Evolutionary conservation across 148 eudicot species (phyloP), one percentile per base, ranked within the genome.

Genomic region (Cornus kousa): DNA sequence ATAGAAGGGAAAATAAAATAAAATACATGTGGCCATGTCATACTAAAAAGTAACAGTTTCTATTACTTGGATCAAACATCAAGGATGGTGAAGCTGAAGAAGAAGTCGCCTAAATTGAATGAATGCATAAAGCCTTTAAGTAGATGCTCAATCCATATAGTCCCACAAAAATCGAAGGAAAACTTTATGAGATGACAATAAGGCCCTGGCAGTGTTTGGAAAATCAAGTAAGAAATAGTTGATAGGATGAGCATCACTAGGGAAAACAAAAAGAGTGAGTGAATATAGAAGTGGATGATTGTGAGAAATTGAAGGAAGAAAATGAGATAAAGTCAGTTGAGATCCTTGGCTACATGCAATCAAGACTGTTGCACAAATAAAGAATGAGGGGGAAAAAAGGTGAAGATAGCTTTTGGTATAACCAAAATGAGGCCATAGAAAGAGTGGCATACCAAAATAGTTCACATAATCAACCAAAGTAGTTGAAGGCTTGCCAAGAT

Each of bases 401-500:
- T 22, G 7, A 12, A 35, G 4, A 74, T 50, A 62, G 37, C 37
- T 35, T 35, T 2, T 35, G 37, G 37, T 35, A 35, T 35, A 9
- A 31, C 20, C 14, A 20, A 33, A 24, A 12, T 35, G 33, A 62
- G 68, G 33, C n/a, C 70, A 16, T 35, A 65, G 46, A 32, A 57
- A 60, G 55, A 16, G 23, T 1, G 35, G 19, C 13, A 7, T 37
- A 5, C 12, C 7, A 39, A 43, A 24, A 1, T 16, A 65, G 39
- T n/a, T 75, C 55, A 17, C 24, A 22, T 40, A 35, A 11, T 31
- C 19, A 75, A 22, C 37, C 60, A 35, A 14, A 64, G 39, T 65
- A 75, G 78, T 32, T 46, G 17, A 76, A 28, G 60, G 62, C 22
- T 75, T 70, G 32, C 23, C 62, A 28, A 9, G 60, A 23, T n/a